A percentile compares a stretch with the other conserved stretches of the same genome.
phyloP scores from a whole-genome alignment of 345 rosid genomes.

The Eucalyptus coolabah region DNA sequence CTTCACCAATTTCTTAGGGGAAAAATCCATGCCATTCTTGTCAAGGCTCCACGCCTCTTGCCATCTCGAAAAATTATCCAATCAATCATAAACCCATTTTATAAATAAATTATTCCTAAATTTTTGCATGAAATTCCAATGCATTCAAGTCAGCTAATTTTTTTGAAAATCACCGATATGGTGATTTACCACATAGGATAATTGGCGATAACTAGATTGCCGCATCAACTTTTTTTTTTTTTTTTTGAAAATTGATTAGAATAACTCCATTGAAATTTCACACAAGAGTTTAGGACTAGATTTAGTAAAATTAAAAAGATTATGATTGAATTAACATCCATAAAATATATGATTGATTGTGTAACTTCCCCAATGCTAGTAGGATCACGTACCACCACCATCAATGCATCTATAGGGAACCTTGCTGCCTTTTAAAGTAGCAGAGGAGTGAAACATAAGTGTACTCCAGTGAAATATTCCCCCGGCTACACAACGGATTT shows the following conservation, averaged over 20 bases:
- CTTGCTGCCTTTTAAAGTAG: neutral
- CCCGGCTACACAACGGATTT: neutral
- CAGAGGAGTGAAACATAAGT: neutral
- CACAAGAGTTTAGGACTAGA: neutral
- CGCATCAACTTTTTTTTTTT: neutral
- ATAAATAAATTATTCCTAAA: neutral
- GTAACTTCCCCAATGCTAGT: neutral
- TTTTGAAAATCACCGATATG: rapidly evolving
- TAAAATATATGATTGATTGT: neutral
- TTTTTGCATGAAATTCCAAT: rapidly evolving
- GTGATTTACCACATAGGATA: neutral
- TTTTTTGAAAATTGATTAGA: neutral
- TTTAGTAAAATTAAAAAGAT: neutral
- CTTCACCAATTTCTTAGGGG: neutral
- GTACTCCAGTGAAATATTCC: neutral
- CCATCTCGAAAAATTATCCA: neutral
- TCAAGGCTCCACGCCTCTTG: neutral
- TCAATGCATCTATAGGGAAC: neutral
- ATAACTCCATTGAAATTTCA: neutral
- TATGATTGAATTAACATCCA: neutral
- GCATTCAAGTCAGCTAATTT: neutral
- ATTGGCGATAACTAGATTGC: neutral
- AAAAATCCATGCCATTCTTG: neutral
- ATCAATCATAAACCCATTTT: neutral
- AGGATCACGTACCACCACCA: neutral